Evolutionary conservation across 495 filamentous ascomycete genomes (phyloP).

Genomic region (Haplographium delicatum): DNA sequence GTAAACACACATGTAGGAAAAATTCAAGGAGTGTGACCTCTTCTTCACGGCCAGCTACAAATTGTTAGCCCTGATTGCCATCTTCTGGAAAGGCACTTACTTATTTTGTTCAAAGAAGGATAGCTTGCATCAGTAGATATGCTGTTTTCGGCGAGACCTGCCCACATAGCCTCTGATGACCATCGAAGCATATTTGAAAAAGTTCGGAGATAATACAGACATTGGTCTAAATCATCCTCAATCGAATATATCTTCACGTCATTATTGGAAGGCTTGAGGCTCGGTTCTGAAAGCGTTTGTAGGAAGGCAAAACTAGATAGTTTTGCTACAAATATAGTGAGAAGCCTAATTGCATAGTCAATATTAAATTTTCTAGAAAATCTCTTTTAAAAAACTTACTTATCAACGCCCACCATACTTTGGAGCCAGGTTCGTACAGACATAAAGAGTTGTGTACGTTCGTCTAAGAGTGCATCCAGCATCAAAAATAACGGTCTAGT

Average conservation of each 20-base stretch:
- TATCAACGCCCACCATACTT: constrained; percentile 61
- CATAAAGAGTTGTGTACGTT: constrained; percentile 66
- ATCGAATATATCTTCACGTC: constrained; percentile 28
- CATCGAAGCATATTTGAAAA: constrained; percentile 65
- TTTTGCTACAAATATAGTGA: constrained; percentile 51
- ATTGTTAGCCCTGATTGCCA: constrained; percentile 18
- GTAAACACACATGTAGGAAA: constrained; percentile 53
- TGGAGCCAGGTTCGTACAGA: constrained; percentile 79
- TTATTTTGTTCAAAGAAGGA: constrained; percentile 36
- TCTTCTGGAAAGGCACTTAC: constrained; percentile 31
- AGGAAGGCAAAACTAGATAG: constrained; percentile 50
- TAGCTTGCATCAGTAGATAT: constrained; percentile 34
- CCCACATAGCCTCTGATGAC: constrained; percentile 56
- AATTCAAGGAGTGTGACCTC: constrained; percentile 55
- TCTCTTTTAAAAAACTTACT: constrained; percentile 38
- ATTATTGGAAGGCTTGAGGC: constrained; percentile 16
- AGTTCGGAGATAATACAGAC: constrained; percentile 71
- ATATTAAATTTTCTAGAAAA: too few relatives aligned
- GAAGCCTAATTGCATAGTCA: too few relatives aligned
- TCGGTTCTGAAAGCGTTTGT: constrained; percentile 31
- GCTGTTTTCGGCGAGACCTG: constrained; percentile 46
- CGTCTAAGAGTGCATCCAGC: constrained; percentile 72
- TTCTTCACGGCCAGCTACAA: constrained; percentile 40
- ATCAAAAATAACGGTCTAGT: constrained; percentile 77
- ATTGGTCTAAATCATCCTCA: constrained; percentile 68